phyloP scores from a whole-genome alignment of 108 stramenopile species.

The Skeletonema costatum region DNA sequence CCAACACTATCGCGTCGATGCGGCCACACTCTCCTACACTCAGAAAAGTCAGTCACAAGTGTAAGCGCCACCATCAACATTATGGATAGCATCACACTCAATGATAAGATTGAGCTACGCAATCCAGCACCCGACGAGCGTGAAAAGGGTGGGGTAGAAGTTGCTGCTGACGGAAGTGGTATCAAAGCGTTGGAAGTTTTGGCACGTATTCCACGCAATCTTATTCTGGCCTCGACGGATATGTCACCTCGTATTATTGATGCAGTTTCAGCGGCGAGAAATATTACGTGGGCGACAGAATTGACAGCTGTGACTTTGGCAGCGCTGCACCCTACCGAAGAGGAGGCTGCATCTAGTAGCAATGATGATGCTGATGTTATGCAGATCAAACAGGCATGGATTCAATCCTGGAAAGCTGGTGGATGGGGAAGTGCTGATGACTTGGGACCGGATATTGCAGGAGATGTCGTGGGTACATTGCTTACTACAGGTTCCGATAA shows the following conservation, averaged over 20 bases:
- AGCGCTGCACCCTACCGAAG: slow-evolving; percentile 32
- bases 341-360: neutral
- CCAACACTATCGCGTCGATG: neutral
- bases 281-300: slow-evolving; percentile 34
- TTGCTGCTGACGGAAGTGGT: neutral
- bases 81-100: neutral
- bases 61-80: slow-evolving; percentile 1
- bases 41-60: neutral
- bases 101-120: slow-evolving; percentile 15
- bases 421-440: slow-evolving; percentile 36
- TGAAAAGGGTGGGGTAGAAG: slow-evolving; percentile 30
- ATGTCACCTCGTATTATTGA: slow-evolving; percentile 29
- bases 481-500: slow-evolving; percentile 31
- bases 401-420: slow-evolving; percentile 27
- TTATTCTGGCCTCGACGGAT: slow-evolving; percentile 23
- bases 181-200: slow-evolving; percentile 33
- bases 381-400: slow-evolving; percentile 18
- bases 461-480: slow-evolving; percentile 19
- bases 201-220: slow-evolving; percentile 24
- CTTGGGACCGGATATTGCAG: slow-evolving; percentile 24
- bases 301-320: slow-evolving; percentile 27
- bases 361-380: neutral
- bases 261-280: slow-evolving; percentile 16
- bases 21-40: neutral
- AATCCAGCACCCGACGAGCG: slow-evolving; percentile 26